These are phyloP conservation scores for Peronospora tabacina DNA, from an alignment of 352 stramenopile species.

Conservation along the genomic window DNA sequence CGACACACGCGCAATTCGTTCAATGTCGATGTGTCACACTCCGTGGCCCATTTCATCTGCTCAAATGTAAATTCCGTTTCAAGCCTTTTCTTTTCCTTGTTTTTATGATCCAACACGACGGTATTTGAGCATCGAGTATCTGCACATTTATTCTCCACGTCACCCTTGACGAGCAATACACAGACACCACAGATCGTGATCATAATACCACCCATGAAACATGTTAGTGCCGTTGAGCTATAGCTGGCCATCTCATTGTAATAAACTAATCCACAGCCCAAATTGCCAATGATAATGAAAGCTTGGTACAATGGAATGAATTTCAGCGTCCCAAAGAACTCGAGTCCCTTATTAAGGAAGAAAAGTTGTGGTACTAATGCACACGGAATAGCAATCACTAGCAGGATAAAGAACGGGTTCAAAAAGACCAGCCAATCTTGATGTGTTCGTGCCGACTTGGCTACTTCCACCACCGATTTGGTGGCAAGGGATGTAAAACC, in stretches of 20 bases:
- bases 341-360: constrained; percentile 72
- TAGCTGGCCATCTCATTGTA: constrained; percentile 75
- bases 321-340: constrained; percentile 72
- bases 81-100: constrained; percentile 18
- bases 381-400: constrained; percentile 49
- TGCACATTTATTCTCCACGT: constrained; percentile 16
- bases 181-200: constrained; percentile 59
- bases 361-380: constrained; percentile 63
- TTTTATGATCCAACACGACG: constrained; percentile 19
- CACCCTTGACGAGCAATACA: constrained; percentile 51
- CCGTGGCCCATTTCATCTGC: constrained; percentile 47
- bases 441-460: constrained; percentile 35
- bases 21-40: constrained; percentile 16
- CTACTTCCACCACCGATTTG: constrained; percentile 63
- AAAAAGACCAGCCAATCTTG: constrained; percentile 42
- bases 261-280: constrained; percentile 67
- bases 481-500: constrained; percentile 72
- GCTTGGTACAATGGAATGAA: constrained; percentile 78
- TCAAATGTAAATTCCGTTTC: constrained; percentile 50
- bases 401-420: constrained; percentile 62
- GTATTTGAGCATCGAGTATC: constrained; percentile 9
- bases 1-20: constrained; percentile 31
- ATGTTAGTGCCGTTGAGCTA: constrained; percentile 30
- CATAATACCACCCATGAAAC: constrained; percentile 46
- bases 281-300: constrained; percentile 78